Conservation (phyloP, 2,329 filamentous ascomycete genomes). For the Pestalotiopsis sp. region DNA sequence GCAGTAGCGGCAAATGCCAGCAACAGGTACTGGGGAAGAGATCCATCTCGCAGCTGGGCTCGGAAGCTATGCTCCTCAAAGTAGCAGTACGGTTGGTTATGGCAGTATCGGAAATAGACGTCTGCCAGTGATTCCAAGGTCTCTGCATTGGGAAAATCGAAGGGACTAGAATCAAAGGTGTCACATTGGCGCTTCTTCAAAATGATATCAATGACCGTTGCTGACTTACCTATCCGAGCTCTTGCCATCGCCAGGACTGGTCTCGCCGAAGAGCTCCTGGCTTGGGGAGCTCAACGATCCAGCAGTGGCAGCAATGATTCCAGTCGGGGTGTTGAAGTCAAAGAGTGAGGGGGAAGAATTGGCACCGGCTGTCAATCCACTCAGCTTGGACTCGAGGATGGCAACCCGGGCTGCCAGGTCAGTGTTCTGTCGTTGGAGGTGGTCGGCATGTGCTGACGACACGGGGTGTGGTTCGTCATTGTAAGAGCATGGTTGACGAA, state of each 20-base stretch:
- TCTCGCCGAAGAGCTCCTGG: not conserved
- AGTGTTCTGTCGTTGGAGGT: not conserved
- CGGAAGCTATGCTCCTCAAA: not conserved
- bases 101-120: not conserved
- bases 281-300: not conserved
- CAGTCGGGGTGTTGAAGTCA: not conserved
- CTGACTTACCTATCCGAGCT: not conserved
- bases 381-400: not conserved
- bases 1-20: not conserved
- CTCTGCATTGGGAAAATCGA: not conserved
- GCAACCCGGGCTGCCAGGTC: not conserved
- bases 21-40: not conserved
- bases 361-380: not conserved
- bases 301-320: not conserved
- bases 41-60: not conserved
- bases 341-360: not conserved
- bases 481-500: not conserved
- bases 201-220: not conserved
- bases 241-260: not conserved
- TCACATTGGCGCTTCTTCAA: not conserved
- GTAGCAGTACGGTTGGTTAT: not conserved
- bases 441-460: not conserved
- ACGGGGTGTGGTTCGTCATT: not conserved
- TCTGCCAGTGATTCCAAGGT: not conserved
- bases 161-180: not conserved